Conservation (phyloP, 225 moss, liverwort and hornwort species). For the Pseudoscleropodium purum region DNA sequence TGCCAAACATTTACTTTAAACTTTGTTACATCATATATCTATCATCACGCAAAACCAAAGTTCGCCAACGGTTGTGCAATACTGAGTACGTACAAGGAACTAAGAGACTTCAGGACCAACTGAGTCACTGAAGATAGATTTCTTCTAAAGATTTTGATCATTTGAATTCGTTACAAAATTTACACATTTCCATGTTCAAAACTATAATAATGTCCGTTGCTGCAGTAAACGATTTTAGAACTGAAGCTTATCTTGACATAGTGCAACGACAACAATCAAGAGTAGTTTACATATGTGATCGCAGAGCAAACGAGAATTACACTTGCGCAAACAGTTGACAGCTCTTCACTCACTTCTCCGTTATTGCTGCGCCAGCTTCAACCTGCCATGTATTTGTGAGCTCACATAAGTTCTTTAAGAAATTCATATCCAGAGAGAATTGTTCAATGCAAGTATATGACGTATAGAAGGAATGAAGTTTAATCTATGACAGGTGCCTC, state of each 20-base stretch:
- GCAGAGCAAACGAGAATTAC: slow-evolving; percentile 3
- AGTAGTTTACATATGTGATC: neutral
- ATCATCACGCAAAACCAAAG: neutral
- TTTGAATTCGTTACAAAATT: neutral
- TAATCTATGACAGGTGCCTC: slow-evolving; percentile 28
- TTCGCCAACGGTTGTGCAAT: neutral
- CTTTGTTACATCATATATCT: neutral
- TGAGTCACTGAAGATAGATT: neutral
- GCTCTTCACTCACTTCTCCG: slow-evolving; percentile 8
- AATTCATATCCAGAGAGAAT: neutral
- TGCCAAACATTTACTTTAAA: neutral
- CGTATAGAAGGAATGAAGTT: neutral
- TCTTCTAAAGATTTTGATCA: neutral
- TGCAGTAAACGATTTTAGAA: neutral
- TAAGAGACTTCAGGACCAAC: neutral
- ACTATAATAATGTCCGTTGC: neutral
- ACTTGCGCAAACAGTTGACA: slow-evolving; percentile 2
- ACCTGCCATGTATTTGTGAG: slow-evolving; percentile 3
- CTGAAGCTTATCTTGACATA: neutral
- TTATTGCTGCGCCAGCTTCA: slow-evolving; percentile 8
- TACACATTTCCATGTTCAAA: neutral
- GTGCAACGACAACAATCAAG: neutral
- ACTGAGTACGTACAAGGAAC: neutral
- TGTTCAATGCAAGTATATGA: neutral
- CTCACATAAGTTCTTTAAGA: neutral